Conservation (phyloP, 2,329 filamentous ascomycete species). For the Aspergillus phoenicis region DNA sequence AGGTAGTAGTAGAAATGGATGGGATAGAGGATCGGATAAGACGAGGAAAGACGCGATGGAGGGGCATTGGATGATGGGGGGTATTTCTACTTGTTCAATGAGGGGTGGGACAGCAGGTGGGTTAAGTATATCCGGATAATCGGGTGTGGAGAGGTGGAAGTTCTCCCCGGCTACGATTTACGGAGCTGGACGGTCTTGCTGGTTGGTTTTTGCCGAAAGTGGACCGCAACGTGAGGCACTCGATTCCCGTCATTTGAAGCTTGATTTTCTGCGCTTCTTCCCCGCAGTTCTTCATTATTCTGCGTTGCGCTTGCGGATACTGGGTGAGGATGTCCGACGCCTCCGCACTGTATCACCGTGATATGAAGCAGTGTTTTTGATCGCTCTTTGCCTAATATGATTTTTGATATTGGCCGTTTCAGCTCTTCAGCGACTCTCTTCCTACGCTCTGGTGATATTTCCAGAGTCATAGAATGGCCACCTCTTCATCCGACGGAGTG, state of each 20-base stretch:
- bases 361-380: background rate
- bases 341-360: background rate
- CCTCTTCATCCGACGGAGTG: constrained; percentile 11
- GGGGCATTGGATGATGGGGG: constrained; percentile 6
- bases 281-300: constrained; percentile 1
- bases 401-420: background rate
- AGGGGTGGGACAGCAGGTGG: background rate
- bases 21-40: background rate
- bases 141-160: background rate
- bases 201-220: background rate
- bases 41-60: constrained; percentile 7
- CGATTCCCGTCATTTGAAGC: background rate
- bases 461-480: background rate
- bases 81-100: background rate
- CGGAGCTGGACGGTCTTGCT: background rate
- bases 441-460: background rate
- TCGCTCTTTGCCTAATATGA: background rate
- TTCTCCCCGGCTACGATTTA: background rate
- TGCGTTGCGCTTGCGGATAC: background rate
- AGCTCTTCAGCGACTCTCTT: too few species aligned
- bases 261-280: background rate
- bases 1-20: background rate
- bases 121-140: background rate
- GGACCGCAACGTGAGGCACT: background rate
- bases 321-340: background rate